Conservation (phyloP, 192 early-diverging fungal species). For the Rhizoclosmatium sp. region DNA sequence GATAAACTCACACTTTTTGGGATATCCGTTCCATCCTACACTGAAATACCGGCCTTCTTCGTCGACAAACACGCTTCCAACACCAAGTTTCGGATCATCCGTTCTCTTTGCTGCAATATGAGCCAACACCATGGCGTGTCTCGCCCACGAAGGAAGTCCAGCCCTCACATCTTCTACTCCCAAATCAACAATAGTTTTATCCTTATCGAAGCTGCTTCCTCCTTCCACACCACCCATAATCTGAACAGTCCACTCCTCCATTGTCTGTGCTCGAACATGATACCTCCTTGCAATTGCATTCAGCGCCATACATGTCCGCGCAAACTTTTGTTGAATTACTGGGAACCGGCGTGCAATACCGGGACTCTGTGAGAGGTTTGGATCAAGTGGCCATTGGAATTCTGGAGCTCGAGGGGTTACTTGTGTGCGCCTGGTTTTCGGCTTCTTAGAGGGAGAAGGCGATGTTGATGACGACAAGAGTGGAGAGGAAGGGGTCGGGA, state of each 20-base stretch:
- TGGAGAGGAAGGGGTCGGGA: neutral
- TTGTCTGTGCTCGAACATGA: conserved; percentile 6
- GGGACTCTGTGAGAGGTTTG: conserved; percentile 1
- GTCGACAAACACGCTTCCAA: conserved; percentile 47
- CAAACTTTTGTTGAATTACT: conserved; percentile 34
- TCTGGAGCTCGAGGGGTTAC: neutral
- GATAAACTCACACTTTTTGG: conserved; percentile 39
- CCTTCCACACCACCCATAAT: neutral
- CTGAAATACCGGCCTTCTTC: conserved; percentile 38
- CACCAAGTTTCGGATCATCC: conserved; percentile 54
- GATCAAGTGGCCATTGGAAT: conserved; percentile 26
- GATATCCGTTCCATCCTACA: conserved; percentile 55
- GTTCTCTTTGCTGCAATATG: conserved; percentile 54
- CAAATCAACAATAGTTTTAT: conserved; percentile 23
- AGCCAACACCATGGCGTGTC: conserved; percentile 53
- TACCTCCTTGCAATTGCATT: conserved; percentile 17
- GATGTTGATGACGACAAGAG: neutral
- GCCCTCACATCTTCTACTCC: neutral
- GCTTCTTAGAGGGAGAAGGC: neutral
- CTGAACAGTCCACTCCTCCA: conserved; percentile 22
- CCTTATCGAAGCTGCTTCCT: neutral
- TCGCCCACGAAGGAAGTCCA: conserved; percentile 20
- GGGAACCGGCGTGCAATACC: conserved; percentile 35
- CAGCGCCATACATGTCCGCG: conserved; percentile 26
- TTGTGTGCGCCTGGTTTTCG: neutral